Evolutionary conservation across 805 yeast genomes (phyloP), one percentile per base, ranked within the genome.

Genomic region (Yamadazyma tumulicola): DNA sequence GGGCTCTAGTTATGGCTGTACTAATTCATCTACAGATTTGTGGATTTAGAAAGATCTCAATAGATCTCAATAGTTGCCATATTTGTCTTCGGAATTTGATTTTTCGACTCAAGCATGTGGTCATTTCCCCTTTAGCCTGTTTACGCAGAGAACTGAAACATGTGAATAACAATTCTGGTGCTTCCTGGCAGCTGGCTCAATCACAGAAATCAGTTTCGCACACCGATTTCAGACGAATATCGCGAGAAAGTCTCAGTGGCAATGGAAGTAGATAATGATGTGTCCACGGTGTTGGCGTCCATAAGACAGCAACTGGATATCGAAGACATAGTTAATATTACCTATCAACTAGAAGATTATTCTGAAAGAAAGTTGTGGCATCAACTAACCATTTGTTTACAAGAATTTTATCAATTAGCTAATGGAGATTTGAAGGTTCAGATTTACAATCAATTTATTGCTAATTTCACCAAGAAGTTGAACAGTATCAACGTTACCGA

Each of bases 331-430:
- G 67, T 77, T 7, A 74, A 78, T 19, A 57, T 70, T 6, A 73
- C 83, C 48, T 80, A 76, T 52, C 74, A 76, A 34, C 74, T 91
- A 54, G 97, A 89, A 53, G 96, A 87, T 49, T 68, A 70, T 38
- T 84, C 86, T 62, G 96, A 88, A 53, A 72, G 95, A 48, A 88
- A 87, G 59, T 73, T 91, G 55, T 93, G 97, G 97, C 94, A 83
- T 64, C 97, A 93, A 67, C 73, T 93, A 54, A 85, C 96, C 2
- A 75, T 76, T 41, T 61, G 76, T 5, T 66, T 93, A 38, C 66
- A 65, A 22, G 72, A 71, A 42, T 74, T 89, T 52, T 91, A 77
- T 63, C 26, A 30, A 16, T 4, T 26, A 6, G 35, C 38, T 21
- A 22, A 39, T 12, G 65, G 64, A 27, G 67, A 67, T 18, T 59